A percentile compares a stretch with the other conserved stretches of the same genome.
phyloP scores from a whole-genome alignment of 192 early-diverging fungal genomes.

The Spinellus fusiger region DNA sequence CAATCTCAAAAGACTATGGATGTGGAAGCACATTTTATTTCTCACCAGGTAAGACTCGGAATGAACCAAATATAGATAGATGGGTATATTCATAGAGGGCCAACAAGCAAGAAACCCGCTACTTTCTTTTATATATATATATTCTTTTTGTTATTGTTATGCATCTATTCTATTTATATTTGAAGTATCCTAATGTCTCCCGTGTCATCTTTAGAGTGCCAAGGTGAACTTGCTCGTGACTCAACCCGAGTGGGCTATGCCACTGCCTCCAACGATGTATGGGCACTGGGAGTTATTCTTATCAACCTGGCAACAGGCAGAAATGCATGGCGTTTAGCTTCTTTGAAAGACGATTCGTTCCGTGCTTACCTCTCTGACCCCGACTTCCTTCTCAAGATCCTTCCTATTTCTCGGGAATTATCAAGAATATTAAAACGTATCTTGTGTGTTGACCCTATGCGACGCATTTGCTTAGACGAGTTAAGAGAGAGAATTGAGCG shows the following conservation, averaged over 20 bases:
- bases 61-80: background rate
- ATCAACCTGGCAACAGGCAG: slow-evolving; percentile 83
- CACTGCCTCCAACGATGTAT: slow-evolving; percentile 80
- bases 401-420: slow-evolving; percentile 64
- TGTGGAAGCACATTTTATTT: slow-evolving; percentile 72
- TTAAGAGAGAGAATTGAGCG: slow-evolving; percentile 32
- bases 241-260: slow-evolving; percentile 37
- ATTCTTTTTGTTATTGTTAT: too few relatives aligned
- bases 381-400: slow-evolving; percentile 54
- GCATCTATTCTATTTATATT: too few relatives aligned
- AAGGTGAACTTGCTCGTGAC: slow-evolving; percentile 43
- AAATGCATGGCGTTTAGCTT: slow-evolving; percentile 73
- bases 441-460: slow-evolving; percentile 62
- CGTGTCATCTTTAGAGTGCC: slow-evolving; percentile 42
- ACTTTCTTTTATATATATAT: too few relatives aligned
- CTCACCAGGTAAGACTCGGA: slow-evolving; percentile 45
- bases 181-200: background rate
- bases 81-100: too few relatives aligned
- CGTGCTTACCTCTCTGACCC: slow-evolving; percentile 60
- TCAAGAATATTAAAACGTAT: slow-evolving; percentile 63
- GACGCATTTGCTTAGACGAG: slow-evolving; percentile 44
- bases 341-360: slow-evolving; percentile 72
- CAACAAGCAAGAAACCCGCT: too few relatives aligned
- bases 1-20: slow-evolving; percentile 77
- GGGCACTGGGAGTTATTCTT: slow-evolving; percentile 84